Evolutionary conservation across 1,139 yeast species (phyloP).

Genomic region (Yamadazyma kanchanaburiensis): DNA sequence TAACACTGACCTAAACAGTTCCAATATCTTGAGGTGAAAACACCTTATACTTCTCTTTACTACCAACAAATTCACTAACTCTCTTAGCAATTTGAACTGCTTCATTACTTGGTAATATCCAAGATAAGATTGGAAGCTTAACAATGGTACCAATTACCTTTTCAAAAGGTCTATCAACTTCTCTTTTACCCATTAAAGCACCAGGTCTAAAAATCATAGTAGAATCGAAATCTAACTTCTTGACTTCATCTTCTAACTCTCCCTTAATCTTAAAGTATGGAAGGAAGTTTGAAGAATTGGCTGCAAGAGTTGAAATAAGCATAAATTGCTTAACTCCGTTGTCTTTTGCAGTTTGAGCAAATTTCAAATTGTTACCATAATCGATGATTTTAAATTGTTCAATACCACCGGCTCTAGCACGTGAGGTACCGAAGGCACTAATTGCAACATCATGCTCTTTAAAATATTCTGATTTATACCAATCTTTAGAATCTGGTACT

Average conservation of each 20-base stretch:
- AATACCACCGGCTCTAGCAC: slow-evolving; percentile 56
- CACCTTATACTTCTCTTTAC: slow-evolving; percentile 20
- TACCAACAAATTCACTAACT: neutral
- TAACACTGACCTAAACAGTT: too few species aligned
- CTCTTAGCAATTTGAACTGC: slow-evolving; percentile 25
- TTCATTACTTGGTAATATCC: slow-evolving; percentile 9
- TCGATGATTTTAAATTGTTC: slow-evolving; percentile 67
- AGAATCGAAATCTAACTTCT: slow-evolving; percentile 53
- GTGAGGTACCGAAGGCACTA: slow-evolving; percentile 69
- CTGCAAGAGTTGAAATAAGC: slow-evolving; percentile 60
- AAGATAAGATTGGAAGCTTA: slow-evolving; percentile 1
- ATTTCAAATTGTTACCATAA: slow-evolving; percentile 58
- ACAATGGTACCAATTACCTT: slow-evolving; percentile 18
- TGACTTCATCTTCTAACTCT: slow-evolving; percentile 25
- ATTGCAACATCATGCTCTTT: slow-evolving; percentile 12
- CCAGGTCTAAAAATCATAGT: slow-evolving; percentile 76
- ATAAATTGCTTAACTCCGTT: slow-evolving; percentile 64
- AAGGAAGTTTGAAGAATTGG: slow-evolving; percentile 49
- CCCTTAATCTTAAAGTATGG: slow-evolving; percentile 64
- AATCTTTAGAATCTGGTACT: slow-evolving; percentile 36
- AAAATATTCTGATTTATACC: slow-evolving; percentile 27
- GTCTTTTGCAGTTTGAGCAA: slow-evolving; percentile 68
- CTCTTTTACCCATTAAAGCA: slow-evolving; percentile 57
- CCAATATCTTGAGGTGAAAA: slow-evolving; percentile 1
- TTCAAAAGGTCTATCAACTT: slow-evolving; percentile 19